phyloP scores from a whole-genome alignment of 2,329 filamentous ascomycete species.

The Talaromyces albobiverticillius region DNA sequence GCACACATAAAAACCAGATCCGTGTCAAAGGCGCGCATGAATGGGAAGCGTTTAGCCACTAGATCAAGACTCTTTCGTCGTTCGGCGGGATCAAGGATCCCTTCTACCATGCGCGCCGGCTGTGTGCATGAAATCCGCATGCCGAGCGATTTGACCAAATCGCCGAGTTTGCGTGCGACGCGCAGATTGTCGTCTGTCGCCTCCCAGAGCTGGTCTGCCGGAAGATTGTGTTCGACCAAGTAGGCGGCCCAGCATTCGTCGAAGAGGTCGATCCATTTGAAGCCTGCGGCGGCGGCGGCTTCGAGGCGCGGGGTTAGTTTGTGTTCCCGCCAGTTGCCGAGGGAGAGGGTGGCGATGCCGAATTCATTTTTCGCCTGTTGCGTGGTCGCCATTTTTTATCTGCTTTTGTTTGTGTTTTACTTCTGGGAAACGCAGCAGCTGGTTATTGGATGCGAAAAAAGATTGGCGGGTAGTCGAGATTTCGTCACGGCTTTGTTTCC shows the following conservation, averaged over 20 bases:
- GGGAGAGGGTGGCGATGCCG: background rate
- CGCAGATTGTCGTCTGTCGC: background rate
- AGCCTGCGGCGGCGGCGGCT: background rate
- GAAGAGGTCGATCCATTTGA: background rate
- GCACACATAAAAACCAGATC: background rate
- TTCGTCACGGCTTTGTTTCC: no score
- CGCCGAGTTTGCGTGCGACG: background rate
- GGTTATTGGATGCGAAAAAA: no score
- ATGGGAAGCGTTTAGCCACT: background rate
- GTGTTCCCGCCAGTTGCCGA: background rate
- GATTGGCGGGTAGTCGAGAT: no score
- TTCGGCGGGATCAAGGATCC: background rate
- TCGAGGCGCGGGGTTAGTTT: background rate
- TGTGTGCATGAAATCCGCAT: background rate
- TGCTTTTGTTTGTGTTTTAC: background rate
- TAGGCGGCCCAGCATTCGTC: background rate
- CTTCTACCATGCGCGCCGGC: background rate
- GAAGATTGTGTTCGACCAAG: background rate
- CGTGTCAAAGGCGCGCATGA: background rate
- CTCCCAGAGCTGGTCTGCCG: background rate
- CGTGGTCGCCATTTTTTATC: background rate
- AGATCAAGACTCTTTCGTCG: background rate
- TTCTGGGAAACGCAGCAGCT: no score
- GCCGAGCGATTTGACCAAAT: background rate
- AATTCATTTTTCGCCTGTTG: background rate